Base-by-base conservation (phyloP, 148 eudicot species). In the Nyssa sinensis region DNA sequence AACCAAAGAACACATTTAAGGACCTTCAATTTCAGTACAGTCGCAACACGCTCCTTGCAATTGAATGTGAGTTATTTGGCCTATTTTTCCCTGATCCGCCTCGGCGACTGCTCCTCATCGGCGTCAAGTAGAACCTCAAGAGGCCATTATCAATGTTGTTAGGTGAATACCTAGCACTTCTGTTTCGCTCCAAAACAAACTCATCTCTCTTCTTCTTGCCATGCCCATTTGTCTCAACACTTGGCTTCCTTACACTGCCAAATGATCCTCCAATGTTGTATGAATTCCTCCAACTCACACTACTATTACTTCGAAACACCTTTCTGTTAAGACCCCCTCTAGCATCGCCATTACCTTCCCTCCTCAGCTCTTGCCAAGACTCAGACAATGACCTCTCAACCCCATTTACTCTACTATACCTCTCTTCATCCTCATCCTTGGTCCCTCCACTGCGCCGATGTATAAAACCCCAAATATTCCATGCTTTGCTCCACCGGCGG, bases 401-500 rank as follows among this genome's bases (percentile, higher is more conserved):
- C 75, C 90, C 92, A 62, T 81, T 86, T 28, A 77, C 71, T 72
- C 86, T 81, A 71, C 80, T 74, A 55, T 79, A 78, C 71, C 79
- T 66, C 60, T 74, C 74, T 74, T 83, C 90, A 31, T 87, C 91
- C 21, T 86, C 89, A 7, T 84, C 86, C n/a, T 82, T 81, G 60
- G 78, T 85, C 1, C 77, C 67, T 39, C 71, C 77, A 66, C 74
- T 83, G 16, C 93, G 80, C 16, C 89, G 75, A 2, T 81, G 77
- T 29, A 94, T 83, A 35, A 91, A 86, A 41, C 94, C 94, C 98
- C 93, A 94, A 29, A 94, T 85, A 64, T 88, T 93, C 97, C 97
- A 92, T 3, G 53, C 51, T 17, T 66, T 63, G 31, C 83, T 84
- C 97, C 94, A 91, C 73, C 88, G 81, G 66, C 82, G 83, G 0